phyloP scores from a whole-genome alignment of 768 basidiomycete genomes.

The Tulasnella sp. region DNA sequence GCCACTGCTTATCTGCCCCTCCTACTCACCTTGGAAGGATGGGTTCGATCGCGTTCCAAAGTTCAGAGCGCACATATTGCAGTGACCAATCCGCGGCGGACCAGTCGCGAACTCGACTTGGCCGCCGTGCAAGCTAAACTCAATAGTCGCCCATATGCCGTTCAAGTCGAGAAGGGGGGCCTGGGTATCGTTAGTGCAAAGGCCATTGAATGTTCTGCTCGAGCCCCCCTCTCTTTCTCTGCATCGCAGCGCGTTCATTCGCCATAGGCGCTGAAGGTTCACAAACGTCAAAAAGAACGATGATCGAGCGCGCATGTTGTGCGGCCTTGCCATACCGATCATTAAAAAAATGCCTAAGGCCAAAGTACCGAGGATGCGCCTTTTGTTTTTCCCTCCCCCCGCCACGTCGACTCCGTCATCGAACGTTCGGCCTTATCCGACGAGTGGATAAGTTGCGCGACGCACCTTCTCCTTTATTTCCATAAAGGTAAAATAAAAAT shows the following conservation, averaged over 20 bases:
- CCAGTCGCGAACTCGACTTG: not conserved
- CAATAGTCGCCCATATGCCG: not conserved
- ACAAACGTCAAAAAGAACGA: not conserved
- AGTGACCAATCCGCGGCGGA: not conserved
- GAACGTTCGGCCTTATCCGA: slow-evolving; percentile 1
- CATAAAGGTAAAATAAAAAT: not conserved
- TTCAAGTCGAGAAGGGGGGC: not conserved
- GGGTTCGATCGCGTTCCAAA: not conserved
- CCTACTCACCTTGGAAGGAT: not conserved
- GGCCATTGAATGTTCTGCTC: not conserved
- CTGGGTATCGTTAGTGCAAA: not conserved
- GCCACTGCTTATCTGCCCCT: not conserved
- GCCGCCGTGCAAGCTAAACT: not conserved
- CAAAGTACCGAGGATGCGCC: slow-evolving; percentile 9
- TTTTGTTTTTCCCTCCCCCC: not conserved
- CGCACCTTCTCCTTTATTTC: not conserved
- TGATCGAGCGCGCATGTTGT: not conserved
- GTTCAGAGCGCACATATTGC: not conserved
- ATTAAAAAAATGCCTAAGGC: not conserved
- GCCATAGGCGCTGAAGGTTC: not conserved
- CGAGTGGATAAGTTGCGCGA: too few relatives aligned
- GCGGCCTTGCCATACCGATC: not conserved
- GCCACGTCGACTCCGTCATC: slow-evolving; percentile 5
- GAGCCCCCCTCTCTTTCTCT: not conserved
- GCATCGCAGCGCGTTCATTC: not conserved